These are phyloP conservation scores for Gryganskiella cystojenkinii DNA, from an alignment of 192 early-diverging fungal genomes.

Conservation along the genomic window DNA sequence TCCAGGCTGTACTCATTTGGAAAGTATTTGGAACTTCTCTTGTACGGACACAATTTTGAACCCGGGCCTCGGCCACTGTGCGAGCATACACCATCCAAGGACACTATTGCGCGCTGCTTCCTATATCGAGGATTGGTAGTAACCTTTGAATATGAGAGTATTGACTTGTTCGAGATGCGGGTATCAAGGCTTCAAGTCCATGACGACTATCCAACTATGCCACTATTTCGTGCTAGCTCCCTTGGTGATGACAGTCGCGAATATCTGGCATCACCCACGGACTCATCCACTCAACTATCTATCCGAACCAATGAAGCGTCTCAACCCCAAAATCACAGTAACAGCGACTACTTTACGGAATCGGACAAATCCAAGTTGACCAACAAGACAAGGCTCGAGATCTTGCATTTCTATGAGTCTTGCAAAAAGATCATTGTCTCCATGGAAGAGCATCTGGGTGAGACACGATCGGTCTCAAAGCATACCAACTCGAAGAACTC, in stretches of 20 bases:
- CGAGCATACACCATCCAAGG: slow-evolving; percentile 51
- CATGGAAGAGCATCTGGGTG: slow-evolving; percentile 53
- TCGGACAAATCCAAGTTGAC: slow-evolving; percentile 32
- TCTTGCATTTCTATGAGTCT: slow-evolving; percentile 60
- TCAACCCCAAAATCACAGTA: slow-evolving; percentile 19
- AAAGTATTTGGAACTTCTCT: slow-evolving; percentile 90
- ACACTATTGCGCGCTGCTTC: slow-evolving; percentile 80
- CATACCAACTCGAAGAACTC: slow-evolving; percentile 7
- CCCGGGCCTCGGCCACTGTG: slow-evolving; percentile 64
- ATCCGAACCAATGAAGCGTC: slow-evolving; percentile 4
- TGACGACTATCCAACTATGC: slow-evolving; percentile 33
- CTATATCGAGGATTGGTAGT: slow-evolving; percentile 75
- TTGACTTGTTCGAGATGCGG: slow-evolving; percentile 73
- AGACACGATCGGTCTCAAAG: slow-evolving; percentile 40
- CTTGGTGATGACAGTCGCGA: slow-evolving; percentile 48
- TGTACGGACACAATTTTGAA: slow-evolving; percentile 73
- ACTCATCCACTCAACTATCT: background rate
- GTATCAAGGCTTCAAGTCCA: slow-evolving; percentile 68
- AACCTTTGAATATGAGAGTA: slow-evolving; percentile 73
- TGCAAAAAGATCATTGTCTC: slow-evolving; percentile 56
- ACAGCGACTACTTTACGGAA: slow-evolving; percentile 45
- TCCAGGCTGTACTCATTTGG: slow-evolving; percentile 91
- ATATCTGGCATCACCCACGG: slow-evolving; percentile 21
- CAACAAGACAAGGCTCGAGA: slow-evolving; percentile 50
- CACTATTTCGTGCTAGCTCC: slow-evolving; percentile 43